phyloP scores from a whole-genome alignment of 2,329 filamentous ascomycete species.

The Colletotrichum lupini region DNA sequence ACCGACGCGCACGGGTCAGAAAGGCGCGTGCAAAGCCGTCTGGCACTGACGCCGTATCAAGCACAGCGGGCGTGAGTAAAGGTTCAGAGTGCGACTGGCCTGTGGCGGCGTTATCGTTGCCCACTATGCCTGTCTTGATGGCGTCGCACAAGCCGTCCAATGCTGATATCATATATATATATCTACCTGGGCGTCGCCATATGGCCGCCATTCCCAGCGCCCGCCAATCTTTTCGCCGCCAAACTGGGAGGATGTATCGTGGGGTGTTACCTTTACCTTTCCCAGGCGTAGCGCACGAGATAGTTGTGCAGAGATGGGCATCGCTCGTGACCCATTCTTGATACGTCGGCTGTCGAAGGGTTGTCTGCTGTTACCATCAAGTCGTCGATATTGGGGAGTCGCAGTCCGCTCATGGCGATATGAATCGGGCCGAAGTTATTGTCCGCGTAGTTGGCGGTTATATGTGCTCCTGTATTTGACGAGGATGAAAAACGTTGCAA shows the following conservation, averaged over 20 bases:
- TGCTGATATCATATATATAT: constrained; percentile 37
- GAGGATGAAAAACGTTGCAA: not conserved
- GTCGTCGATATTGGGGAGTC: not conserved
- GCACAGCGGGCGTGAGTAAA: not conserved
- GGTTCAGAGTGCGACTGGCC: not conserved
- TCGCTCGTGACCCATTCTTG: not conserved
- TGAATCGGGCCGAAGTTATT: not conserved
- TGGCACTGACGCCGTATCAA: not conserved
- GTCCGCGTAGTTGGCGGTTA: not conserved
- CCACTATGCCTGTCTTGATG: constrained; percentile 39
- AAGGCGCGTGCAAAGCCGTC: not conserved
- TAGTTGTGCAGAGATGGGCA: constrained; percentile 38
- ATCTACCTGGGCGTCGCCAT: constrained; percentile 43
- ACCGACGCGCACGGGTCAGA: not conserved
- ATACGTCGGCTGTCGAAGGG: not conserved
- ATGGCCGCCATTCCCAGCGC: constrained; percentile 45
- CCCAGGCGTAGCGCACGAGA: constrained; percentile 42
- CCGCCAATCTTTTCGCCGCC: constrained; percentile 40
- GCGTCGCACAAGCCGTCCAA: constrained; percentile 41
- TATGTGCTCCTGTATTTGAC: not conserved
- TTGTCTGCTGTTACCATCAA: not conserved
- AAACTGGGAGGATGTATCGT: constrained; percentile 34
- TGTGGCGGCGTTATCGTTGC: not conserved
- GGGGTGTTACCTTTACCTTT: constrained; percentile 40
- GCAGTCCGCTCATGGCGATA: not conserved